Percentiles rank a stretch among this genome's conserved stretches.
Conservation (phyloP, 1,284 basidiomycete genomes). For the Microbotryum intermedium region DNA sequence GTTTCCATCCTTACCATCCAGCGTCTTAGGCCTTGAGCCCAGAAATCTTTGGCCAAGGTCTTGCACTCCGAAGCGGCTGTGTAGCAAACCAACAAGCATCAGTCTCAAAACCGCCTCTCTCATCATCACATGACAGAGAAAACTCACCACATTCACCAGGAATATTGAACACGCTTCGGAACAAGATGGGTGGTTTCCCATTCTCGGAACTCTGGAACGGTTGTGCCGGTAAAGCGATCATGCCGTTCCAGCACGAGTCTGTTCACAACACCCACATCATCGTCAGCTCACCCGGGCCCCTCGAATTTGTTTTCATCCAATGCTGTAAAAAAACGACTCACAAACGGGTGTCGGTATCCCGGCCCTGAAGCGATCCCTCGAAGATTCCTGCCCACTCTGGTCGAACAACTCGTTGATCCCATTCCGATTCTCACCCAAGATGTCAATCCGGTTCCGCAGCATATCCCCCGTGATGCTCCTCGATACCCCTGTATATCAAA, state of each 20-base stretch:
- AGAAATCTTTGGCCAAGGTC: constrained; percentile 23
- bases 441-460: constrained; percentile 16
- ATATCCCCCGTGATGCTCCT: constrained; percentile 17
- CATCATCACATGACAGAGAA: too few species aligned
- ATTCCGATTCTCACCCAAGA: constrained; percentile 10
- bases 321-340: background rate
- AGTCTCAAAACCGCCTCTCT: background rate
- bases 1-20: constrained; percentile 24
- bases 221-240: constrained; percentile 38
- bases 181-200: constrained; percentile 1
- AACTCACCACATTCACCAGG: constrained; percentile 19
- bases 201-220: constrained; percentile 35
- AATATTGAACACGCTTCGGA: constrained; percentile 9
- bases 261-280: background rate
- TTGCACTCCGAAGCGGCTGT: constrained; percentile 28
- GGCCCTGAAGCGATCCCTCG: constrained; percentile 1
- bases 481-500: constrained; percentile 6
- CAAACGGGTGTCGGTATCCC: constrained; percentile 25
- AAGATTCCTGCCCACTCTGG: constrained; percentile 5
- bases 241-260: constrained; percentile 39
- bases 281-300: background rate
- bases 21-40: constrained; percentile 18
- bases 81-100: background rate
- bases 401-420: constrained; percentile 26
- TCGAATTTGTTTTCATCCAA: too few species aligned